These are phyloP conservation scores for Malus asiatica DNA, from an alignment of 306 rosid species.

Conservation along the genomic window DNA sequence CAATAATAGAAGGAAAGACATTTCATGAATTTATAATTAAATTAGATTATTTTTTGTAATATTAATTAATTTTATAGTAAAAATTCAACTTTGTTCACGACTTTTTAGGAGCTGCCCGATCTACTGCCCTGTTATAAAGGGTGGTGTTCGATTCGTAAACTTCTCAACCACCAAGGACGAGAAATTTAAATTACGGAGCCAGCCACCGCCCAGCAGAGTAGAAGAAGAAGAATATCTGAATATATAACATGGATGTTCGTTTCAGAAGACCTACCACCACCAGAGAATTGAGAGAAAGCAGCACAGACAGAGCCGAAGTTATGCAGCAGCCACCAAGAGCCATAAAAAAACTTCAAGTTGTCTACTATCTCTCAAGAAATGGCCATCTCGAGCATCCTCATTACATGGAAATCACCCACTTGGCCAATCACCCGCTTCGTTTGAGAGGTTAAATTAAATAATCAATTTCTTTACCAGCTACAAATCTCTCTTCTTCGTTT, in stretches of 20 bases:
- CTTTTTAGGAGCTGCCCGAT: too few relatives aligned
- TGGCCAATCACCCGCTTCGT: constrained; percentile 64
- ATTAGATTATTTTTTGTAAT: too few relatives aligned
- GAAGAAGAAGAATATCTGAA: constrained; percentile 2
- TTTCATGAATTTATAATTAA: too few relatives aligned
- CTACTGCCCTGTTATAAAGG: background rate
- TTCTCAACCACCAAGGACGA: background rate
- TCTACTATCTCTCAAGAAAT: constrained; percentile 76
- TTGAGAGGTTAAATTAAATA: constrained; percentile 34
- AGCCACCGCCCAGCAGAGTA: background rate
- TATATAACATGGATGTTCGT: constrained; percentile 37
- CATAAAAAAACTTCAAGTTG: constrained; percentile 62
- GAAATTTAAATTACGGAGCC: background rate
- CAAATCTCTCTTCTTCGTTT: too few relatives aligned
- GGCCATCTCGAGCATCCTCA: constrained; percentile 89
- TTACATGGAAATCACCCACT: constrained; percentile 62
- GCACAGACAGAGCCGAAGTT: constrained; percentile 51
- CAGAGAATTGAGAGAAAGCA: constrained; percentile 19
- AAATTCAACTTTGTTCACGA: too few relatives aligned
- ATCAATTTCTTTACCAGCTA: too few relatives aligned
- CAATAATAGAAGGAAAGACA: fast-evolving
- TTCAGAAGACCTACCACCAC: constrained; percentile 28
- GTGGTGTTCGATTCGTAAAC: background rate
- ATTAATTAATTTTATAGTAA: too few relatives aligned
- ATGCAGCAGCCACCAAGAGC: constrained; percentile 32